Conservation (phyloP, 768 basidiomycete species). For the Rhizopogon salebrosus region DNA sequence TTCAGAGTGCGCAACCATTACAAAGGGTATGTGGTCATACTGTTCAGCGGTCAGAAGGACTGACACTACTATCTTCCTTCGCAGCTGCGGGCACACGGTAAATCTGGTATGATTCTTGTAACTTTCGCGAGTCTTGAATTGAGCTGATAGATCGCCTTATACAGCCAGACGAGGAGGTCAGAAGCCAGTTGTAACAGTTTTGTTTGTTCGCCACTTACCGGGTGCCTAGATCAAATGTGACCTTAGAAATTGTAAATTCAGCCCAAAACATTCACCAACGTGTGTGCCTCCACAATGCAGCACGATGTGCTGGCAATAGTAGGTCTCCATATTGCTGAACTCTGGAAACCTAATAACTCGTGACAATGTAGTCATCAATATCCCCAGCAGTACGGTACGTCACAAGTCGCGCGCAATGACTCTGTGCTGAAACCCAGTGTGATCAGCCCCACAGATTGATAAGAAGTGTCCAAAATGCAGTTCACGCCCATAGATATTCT, state of each 20-base stretch:
- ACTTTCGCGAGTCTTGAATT: background rate
- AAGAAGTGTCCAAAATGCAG: conserved; percentile 51
- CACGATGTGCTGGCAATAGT: conserved; percentile 70
- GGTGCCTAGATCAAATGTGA: conserved; percentile 56
- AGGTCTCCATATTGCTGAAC: conserved; percentile 20
- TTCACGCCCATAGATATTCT: conserved; percentile 6
- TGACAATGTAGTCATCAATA: conserved; percentile 43
- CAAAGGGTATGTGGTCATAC: conserved; percentile 35
- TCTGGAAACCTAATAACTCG: conserved; percentile 8
- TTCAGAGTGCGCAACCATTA: conserved; percentile 55
- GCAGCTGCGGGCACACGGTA: conserved; percentile 52
- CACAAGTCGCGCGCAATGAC: background rate
- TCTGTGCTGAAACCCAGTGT: conserved; percentile 2
- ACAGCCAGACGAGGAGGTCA: conserved; percentile 58
- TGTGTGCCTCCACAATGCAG: conserved; percentile 50
- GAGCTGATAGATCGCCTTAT: background rate
- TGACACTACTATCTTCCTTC: conserved; percentile 7
- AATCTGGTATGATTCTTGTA: conserved; percentile 33
- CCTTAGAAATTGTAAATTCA: conserved; percentile 57
- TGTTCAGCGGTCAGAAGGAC: background rate
- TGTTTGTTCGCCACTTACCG: conserved; percentile 1
- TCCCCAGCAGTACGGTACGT: conserved; percentile 60
- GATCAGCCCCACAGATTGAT: conserved; percentile 54
- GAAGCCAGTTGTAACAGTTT: background rate
- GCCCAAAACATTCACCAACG: conserved; percentile 44